phyloP scores from a whole-genome alignment of 306 rosid genomes.

The Citrullus mucosospermus region DNA sequence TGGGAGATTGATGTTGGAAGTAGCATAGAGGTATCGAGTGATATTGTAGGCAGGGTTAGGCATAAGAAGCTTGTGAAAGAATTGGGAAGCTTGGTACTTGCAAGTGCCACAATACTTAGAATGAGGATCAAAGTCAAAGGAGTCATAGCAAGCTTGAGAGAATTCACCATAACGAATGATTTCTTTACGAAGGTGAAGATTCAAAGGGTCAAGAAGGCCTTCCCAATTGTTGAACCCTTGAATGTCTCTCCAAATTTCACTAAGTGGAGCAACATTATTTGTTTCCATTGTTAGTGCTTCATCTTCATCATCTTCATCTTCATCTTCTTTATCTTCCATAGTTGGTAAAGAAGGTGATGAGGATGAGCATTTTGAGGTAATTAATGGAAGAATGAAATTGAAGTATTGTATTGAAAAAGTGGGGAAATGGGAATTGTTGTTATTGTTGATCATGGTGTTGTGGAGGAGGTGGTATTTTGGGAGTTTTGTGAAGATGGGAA shows the following conservation, averaged over 20 bases:
- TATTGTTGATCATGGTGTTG: neutral
- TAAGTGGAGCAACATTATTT: neutral
- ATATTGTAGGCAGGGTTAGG: slow-evolving; percentile 26
- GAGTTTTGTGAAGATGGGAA: neutral
- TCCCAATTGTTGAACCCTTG: slow-evolving; percentile 55
- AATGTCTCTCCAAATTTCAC: slow-evolving; percentile 37
- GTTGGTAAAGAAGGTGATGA: neutral
- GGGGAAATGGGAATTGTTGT: neutral
- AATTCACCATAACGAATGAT: slow-evolving; percentile 35
- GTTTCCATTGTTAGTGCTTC: neutral
- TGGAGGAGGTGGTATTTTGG: neutral
- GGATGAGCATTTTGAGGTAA: neutral
- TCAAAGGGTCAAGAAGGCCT: slow-evolving; percentile 38
- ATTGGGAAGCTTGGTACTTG: slow-evolving; percentile 34
- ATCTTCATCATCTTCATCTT: neutral
- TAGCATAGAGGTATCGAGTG: slow-evolving; percentile 55
- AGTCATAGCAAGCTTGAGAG: neutral
- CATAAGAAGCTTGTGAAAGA: slow-evolving; percentile 35
- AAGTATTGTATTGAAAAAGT: neutral
- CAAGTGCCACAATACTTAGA: slow-evolving; percentile 67
- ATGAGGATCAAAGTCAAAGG: slow-evolving; percentile 39
- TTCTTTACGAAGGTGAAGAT: slow-evolving; percentile 39
- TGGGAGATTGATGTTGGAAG: slow-evolving; percentile 65
- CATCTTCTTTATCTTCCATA: neutral
- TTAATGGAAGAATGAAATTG: neutral